These are phyloP conservation scores for Schoenoplectus triqueter DNA, from an alignment of 202 grass and related monocot genomes.

Conservation along the genomic window DNA sequence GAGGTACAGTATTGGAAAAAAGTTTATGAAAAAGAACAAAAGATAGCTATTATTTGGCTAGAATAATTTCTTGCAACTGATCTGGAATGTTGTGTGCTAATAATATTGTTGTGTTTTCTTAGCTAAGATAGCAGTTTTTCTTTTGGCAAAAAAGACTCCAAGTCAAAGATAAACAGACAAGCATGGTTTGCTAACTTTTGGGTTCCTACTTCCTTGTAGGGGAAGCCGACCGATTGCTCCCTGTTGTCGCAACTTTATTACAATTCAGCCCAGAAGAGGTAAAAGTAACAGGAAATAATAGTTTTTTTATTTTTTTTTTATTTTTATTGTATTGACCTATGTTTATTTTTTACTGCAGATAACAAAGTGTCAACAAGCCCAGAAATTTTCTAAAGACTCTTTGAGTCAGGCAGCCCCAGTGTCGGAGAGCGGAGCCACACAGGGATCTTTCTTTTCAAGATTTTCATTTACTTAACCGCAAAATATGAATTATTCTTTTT, in stretches of 20 bases:
- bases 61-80: neutral
- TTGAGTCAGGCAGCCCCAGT: slow-evolving; percentile 48
- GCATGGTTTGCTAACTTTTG: slow-evolving; percentile 29
- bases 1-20: neutral
- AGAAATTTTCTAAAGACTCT: slow-evolving; percentile 59
- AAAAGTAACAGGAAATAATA: neutral
- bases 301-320: neutral
- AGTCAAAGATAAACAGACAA: neutral
- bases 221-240: slow-evolving; percentile 85
- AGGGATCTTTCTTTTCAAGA: slow-evolving; percentile 67
- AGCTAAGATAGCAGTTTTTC: neutral
- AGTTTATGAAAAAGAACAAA: neutral
- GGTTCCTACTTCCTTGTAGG: slow-evolving; percentile 48
- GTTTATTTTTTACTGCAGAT: slow-evolving; percentile 53
- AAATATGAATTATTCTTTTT: neutral
- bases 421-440: slow-evolving; percentile 56
- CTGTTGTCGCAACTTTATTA: slow-evolving; percentile 87
- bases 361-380: slow-evolving; percentile 84
- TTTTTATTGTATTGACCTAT: slow-evolving; percentile 17
- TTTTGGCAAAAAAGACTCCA: no score
- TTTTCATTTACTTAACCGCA: slow-evolving; percentile 61
- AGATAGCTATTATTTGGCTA: neutral
- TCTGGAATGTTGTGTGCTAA: neutral
- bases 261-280: slow-evolving; percentile 99
- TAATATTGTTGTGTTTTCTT: neutral